Base-by-base conservation (phyloP, 176 grass and related monocot genomes). In the Tuctoria greenei region DNA sequence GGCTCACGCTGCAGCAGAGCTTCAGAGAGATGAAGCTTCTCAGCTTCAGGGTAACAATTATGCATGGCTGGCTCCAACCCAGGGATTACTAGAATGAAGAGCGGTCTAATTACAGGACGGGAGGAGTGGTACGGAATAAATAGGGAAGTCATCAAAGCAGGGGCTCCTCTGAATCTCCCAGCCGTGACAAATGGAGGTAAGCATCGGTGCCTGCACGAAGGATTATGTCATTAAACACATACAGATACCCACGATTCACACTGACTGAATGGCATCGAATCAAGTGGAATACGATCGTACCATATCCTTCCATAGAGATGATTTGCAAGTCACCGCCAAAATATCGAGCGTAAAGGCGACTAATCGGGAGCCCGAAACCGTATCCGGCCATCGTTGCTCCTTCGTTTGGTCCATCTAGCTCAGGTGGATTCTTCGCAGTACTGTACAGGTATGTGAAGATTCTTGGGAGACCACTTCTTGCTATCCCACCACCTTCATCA, bases 301-400 rank as follows among this genome's bases (percentile, higher is more conserved):
- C 91, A 59, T 93, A 97, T 89, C 90, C 93, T 93, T 97, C 90
- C 83, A 91, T 89, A 10, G 93, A 97, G 21, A 93, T 91, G 47
- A 93, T 91, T 81, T 97, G 88, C 70, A 97, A 63, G 78, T 93
- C 90, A 8, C 88, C 93, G 26, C 90, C 88, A 71, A 97, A 91
- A 74, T 93, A 93, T 64, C 37, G 74, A 74, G 90, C 90, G 46
- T 93, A 93, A 44, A 97, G 90, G 35, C 52, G 86, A 74, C 91
- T 89, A 14, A 90, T 86, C 18, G 91, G 86, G 31, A 93, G 81
- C 28, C 84, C 86, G 13, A 83, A 87, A 72, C 90, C 88, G 79
- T 89, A 97, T 64, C 88, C 81, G 18, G 86, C 88, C 88, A 95
- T 95, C 71, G 60, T 83, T 75, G 34, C 71, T 4, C 75, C 83